A percentile compares a stretch with the other conserved stretches of the same genome.
Conservation (phyloP, 352 stramenopile genomes). For the Pythium monospermum region DNA sequence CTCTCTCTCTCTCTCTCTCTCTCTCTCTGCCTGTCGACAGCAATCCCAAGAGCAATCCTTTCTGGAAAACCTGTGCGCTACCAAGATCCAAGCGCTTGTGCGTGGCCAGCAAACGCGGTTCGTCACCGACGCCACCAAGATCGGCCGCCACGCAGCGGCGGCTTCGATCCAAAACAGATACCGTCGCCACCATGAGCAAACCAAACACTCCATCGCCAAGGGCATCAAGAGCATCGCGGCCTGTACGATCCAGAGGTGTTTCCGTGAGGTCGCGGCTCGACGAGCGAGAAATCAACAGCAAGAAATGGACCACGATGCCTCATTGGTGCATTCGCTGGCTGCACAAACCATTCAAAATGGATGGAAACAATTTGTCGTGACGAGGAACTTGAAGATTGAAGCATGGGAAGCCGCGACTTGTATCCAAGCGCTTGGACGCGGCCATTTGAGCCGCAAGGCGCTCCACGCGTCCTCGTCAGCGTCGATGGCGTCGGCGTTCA, state of each 20-base stretch:
- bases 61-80: constrained; percentile 38
- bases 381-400: constrained; percentile 26
- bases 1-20: too few species aligned
- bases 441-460: constrained; percentile 48
- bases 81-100: constrained; percentile 62
- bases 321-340: constrained; percentile 48
- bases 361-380: constrained; percentile 26
- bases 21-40: constrained; percentile 17
- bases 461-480: constrained; percentile 36
- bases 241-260: constrained; percentile 42
- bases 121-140: constrained; percentile 35
- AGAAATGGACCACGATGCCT: constrained; percentile 28
- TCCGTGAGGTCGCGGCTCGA: constrained; percentile 25
- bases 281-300: constrained; percentile 22
- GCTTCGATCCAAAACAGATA: constrained; percentile 45
- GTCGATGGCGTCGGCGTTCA: constrained; percentile 10
- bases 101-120: constrained; percentile 53
- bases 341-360: constrained; percentile 44
- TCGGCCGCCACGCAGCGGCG: constrained; percentile 39
- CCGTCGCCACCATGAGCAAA: constrained; percentile 19
- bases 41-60: constrained; percentile 35
- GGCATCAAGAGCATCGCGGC: constrained; percentile 48
- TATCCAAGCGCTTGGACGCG: constrained; percentile 61
- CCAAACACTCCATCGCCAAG: constrained; percentile 5
- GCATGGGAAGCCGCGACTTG: constrained; percentile 56